Evolutionary conservation across 2,329 filamentous ascomycete species (phyloP).

Genomic region (Ceratocystis diversiconidia): DNA sequence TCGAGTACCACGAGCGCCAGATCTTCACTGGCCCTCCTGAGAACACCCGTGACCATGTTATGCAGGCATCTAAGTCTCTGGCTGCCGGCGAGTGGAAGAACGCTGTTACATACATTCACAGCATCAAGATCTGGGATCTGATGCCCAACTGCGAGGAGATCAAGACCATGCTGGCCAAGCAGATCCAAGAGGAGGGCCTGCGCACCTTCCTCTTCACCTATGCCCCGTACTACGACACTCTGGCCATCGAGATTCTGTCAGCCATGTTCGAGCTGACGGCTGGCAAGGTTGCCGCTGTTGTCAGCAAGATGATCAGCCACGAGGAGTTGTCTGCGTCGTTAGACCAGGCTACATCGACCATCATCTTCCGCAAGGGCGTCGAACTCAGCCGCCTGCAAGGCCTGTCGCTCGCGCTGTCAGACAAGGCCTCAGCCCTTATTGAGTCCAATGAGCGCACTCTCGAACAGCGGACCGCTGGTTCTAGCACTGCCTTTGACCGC

Average conservation of each 20-base stretch:
- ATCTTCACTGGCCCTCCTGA: slow-evolving; percentile 97
- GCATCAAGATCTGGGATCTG: slow-evolving; percentile 99
- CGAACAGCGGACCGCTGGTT: slow-evolving; percentile 93
- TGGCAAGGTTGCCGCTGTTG: slow-evolving; percentile 82
- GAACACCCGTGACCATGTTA: slow-evolving; percentile 97
- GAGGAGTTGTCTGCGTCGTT: slow-evolving; percentile 92
- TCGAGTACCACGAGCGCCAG: slow-evolving; percentile 98
- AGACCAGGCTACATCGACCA: slow-evolving; percentile 91
- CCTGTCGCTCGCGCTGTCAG: slow-evolving; percentile 79
- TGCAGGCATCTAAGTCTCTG: slow-evolving; percentile 95
- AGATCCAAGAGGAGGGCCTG: slow-evolving; percentile 97
- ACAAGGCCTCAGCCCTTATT: slow-evolving; percentile 92
- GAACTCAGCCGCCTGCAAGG: slow-evolving; percentile 94
- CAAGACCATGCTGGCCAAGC: slow-evolving; percentile 91
- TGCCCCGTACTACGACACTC: slow-evolving; percentile 96
- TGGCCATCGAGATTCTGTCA: slow-evolving; percentile 71
- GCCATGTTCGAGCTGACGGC: slow-evolving; percentile 89
- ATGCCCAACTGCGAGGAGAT: slow-evolving; percentile 87
- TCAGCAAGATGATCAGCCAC: slow-evolving; percentile 99
- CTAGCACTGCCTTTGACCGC: slow-evolving; percentile 85
- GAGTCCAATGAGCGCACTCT: slow-evolving; percentile 95
- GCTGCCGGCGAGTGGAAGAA: slow-evolving; percentile 98
- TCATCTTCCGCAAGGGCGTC: slow-evolving; percentile 99
- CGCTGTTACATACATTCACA: slow-evolving; percentile 81
- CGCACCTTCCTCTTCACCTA: slow-evolving; percentile 99